Base-by-base conservation (phyloP, 2,329 filamentous ascomycete species). In the Venturia effusa region DNA sequence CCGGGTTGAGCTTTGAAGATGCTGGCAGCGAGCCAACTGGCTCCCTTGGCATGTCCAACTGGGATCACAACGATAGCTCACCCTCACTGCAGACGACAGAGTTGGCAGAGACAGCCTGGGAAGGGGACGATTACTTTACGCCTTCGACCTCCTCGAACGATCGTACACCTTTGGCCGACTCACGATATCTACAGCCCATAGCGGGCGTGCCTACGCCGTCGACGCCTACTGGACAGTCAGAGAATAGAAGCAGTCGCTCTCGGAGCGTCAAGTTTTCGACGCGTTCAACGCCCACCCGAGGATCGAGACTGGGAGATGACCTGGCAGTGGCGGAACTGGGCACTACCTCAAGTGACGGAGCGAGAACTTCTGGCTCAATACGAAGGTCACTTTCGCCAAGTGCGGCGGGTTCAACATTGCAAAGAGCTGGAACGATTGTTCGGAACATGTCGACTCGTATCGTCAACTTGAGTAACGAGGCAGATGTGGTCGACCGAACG, bases 381-480 rank as follows among this genome's bases (percentile, higher is more conserved):
- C 75, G 76, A 64, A 73, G 78, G 57, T 80, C 79, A 8, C 71
- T 80, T 22, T 80, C 79, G 55, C 76, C 79, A 15, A 73, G 74
- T 43, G 71, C 73, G 22, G 71, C 74, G 19, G 76, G 76, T 43
- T 81, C 79, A 45, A 77, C 80, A 27, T 72, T 83, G 59, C 73
- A 75, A 57, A 73, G 81, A 64, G 81, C 79, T 45, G 76, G 78
- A 30, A 80, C 78, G 66, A 78, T 83, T 71, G 72, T 82, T 71
- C 75, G 80, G 67, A 86, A 85, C 68, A 96, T 99, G 86, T 97
- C 95, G 39, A 92, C 97, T 77, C 90, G 94, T 79, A 92, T 99
- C 64, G 94, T 99, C 71, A 97, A 97, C 72, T 84, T 99, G 70
- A 96, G 92, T 76, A 96, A 96, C 72, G 94, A 97, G 71, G 88